Evolutionary conservation across 805 yeast species (phyloP).

Genomic region (Metschnikowia drakensbergensis): DNA sequence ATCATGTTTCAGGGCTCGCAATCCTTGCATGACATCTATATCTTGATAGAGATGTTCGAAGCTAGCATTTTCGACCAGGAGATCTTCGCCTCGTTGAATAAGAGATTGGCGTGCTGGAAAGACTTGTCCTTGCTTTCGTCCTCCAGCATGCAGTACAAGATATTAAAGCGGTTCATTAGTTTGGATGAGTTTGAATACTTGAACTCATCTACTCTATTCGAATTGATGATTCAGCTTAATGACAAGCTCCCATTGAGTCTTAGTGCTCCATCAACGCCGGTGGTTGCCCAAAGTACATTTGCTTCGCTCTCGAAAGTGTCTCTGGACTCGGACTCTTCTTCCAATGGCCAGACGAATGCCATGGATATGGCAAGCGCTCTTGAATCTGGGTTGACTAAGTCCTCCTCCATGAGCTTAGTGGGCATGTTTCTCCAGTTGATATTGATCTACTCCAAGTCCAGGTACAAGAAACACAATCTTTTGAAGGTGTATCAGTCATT

Average conservation of each 20-base stretch:
- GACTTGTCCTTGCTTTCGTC: slow-evolving; percentile 18
- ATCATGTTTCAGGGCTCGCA: slow-evolving; percentile 25
- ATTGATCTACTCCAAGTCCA: slow-evolving; percentile 34
- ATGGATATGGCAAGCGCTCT: slow-evolving; percentile 5
- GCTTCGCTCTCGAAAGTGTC: slow-evolving; percentile 10
- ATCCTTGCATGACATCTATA: slow-evolving; percentile 24
- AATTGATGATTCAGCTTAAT: slow-evolving; percentile 35
- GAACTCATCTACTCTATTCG: slow-evolving; percentile 29
- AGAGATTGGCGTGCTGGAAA: slow-evolving; percentile 28
- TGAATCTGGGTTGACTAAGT: slow-evolving; percentile 13
- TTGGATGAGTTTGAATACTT: slow-evolving; percentile 33
- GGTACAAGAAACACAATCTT: slow-evolving; percentile 28
- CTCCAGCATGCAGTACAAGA: slow-evolving; percentile 21
- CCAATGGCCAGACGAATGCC: background rate
- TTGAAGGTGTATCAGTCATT: slow-evolving; percentile 31
- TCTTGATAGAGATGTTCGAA: slow-evolving; percentile 33
- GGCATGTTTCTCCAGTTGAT: slow-evolving; percentile 32
- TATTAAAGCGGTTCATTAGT: slow-evolving; percentile 21
- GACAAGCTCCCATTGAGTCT: slow-evolving; percentile 42
- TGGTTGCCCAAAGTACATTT: slow-evolving; percentile 16
- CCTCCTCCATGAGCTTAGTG: slow-evolving; percentile 31
- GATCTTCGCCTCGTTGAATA: slow-evolving; percentile 25
- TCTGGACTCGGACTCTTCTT: slow-evolving; percentile 6
- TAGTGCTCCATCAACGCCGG: slow-evolving; percentile 43
- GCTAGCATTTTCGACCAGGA: slow-evolving; percentile 29